Conservation (phyloP, 805 yeast genomes). For the Candida qinlingensis region DNA sequence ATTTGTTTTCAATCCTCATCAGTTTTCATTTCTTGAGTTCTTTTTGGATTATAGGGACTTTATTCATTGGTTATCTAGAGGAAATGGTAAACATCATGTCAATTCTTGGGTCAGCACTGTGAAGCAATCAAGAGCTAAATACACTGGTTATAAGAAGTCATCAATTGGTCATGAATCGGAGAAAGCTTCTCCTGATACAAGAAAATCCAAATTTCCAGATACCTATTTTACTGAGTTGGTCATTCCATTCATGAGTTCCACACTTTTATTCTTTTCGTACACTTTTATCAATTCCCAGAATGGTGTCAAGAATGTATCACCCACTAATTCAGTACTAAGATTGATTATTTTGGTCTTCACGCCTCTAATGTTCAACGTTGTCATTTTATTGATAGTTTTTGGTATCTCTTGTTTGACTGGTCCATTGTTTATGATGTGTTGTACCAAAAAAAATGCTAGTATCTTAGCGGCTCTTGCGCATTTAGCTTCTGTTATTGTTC, state of each 20-base stretch:
- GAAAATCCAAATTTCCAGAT: conserved; percentile 75
- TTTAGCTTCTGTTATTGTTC: conserved; percentile 43
- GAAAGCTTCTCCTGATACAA: conserved; percentile 50
- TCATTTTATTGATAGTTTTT: conserved; percentile 31
- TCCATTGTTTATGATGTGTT: conserved; percentile 38
- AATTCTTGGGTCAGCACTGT: conserved; percentile 80
- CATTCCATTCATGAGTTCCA: conserved; percentile 65
- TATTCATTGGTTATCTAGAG: conserved; percentile 75
- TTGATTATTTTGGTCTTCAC: conserved; percentile 45
- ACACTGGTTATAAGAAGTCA: conserved; percentile 86
- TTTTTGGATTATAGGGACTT: conserved; percentile 61
- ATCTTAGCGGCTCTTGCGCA: conserved; percentile 55
- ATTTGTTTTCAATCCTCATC: conserved; percentile 73
- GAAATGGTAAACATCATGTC: conserved; percentile 59
- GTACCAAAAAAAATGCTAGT: conserved; percentile 42
- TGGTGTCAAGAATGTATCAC: conserved; percentile 54
- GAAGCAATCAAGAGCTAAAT: conserved; percentile 75
- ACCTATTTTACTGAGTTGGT: conserved; percentile 75
- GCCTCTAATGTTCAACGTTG: conserved; percentile 41
- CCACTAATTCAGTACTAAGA: conserved; percentile 57
- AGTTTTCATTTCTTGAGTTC: conserved; percentile 62
- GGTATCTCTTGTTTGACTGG: conserved; percentile 43
- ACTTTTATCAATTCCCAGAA: conserved; percentile 82
- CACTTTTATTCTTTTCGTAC: conserved; percentile 66
- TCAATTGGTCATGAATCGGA: conserved; percentile 63